Conservation (phyloP, 441 rosid species). For the Erysimum cheiri region DNA sequence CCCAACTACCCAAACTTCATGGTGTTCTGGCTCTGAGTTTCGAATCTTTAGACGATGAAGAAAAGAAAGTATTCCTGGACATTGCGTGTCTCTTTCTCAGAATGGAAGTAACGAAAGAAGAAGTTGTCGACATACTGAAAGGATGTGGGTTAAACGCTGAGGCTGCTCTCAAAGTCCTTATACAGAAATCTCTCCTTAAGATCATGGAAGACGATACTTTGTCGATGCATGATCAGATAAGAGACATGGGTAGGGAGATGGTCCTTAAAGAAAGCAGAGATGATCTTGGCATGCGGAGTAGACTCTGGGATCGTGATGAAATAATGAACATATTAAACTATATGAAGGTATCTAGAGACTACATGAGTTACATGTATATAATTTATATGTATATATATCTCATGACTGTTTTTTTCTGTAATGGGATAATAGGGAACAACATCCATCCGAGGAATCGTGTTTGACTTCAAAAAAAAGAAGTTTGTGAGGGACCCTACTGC, state of each 20-base stretch:
- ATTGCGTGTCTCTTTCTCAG: conserved; percentile 58
- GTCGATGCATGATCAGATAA: conserved; percentile 74
- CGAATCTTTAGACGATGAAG: conserved; percentile 47
- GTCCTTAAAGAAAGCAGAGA: conserved; percentile 39
- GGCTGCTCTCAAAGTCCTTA: conserved; percentile 49
- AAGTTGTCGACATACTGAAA: conserved; percentile 49
- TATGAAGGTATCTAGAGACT: conserved; percentile 43
- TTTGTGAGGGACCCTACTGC: neutral
- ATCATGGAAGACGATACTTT: conserved; percentile 38
- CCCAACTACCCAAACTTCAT: conserved; percentile 44
- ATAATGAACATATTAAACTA: conserved; percentile 50
- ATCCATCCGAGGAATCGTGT: conserved; percentile 52
- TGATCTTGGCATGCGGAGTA: conserved; percentile 52
- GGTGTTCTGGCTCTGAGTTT: conserved; percentile 52
- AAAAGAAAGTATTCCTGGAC: conserved; percentile 60
- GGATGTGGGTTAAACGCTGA: conserved; percentile 58
- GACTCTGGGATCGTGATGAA: conserved; percentile 62
- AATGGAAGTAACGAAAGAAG: conserved; percentile 51
- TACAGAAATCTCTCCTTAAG: conserved; percentile 60
- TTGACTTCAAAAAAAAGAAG: conserved; percentile 46
- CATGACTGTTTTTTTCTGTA: neutral
- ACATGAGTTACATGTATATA: too few species aligned
- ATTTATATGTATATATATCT: neutral
- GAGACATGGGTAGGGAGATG: conserved; percentile 72
- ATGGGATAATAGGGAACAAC: conserved; percentile 54